These are phyloP conservation scores for Intubia oerlemansii DNA, from an alignment of 2,329 filamentous ascomycete genomes.

Conservation along the genomic window DNA sequence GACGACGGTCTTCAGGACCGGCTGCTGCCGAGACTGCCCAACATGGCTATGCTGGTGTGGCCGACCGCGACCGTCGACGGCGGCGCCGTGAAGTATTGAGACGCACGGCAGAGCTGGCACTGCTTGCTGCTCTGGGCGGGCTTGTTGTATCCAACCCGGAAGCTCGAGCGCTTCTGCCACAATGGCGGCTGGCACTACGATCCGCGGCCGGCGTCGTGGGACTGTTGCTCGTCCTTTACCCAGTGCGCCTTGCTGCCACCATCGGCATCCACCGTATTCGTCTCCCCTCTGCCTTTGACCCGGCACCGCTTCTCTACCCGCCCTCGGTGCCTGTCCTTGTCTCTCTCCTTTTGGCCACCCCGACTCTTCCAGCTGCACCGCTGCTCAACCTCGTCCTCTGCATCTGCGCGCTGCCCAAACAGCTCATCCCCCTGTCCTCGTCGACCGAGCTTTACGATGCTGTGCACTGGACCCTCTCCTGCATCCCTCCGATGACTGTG, in stretches of 20 bases:
- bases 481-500: conserved; percentile 41
- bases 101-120: conserved; percentile 27
- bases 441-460: conserved; percentile 35
- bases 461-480: conserved; percentile 61
- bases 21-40: too few species aligned
- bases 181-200: conserved; percentile 26
- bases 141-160: conserved; percentile 25
- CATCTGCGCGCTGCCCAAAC: conserved; percentile 53
- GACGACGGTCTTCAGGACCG: too few species aligned
- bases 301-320: conserved; percentile 78
- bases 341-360: conserved; percentile 47
- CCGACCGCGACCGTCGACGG: conserved; percentile 18
- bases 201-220: conserved; percentile 16
- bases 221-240: conserved; percentile 30
- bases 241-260: conserved; percentile 30
- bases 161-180: conserved; percentile 21
- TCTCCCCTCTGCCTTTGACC: conserved; percentile 66
- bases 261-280: conserved; percentile 19
- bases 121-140: conserved; percentile 26
- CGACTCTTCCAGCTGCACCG: conserved; percentile 30
- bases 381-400: conserved; percentile 52
- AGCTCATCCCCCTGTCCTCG: conserved; percentile 45
- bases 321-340: conserved; percentile 55
- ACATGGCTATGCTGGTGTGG: too few species aligned
- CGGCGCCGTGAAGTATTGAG: conserved; percentile 29